Base-by-base conservation (phyloP, 495 filamentous ascomycete species). In the Penicillium coffeae region DNA sequence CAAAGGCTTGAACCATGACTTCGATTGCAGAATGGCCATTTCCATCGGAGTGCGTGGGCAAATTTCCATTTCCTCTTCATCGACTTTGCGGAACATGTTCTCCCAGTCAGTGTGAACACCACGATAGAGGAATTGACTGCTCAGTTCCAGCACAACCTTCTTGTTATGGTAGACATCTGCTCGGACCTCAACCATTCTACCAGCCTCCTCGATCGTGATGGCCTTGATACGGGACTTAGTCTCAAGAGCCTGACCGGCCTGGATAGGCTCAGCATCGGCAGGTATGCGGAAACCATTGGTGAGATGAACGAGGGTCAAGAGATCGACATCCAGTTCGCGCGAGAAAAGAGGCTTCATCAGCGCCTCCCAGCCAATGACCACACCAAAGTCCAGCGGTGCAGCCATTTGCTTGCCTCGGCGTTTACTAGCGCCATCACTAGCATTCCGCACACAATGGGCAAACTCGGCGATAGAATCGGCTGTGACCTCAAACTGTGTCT, bases 321-420 rank as follows among this genome's bases (percentile, higher is more conserved):
- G 77, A 64, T 98, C 93, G 34, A 92, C 93, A 55, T 98, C 92
- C 51, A 97, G 94, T 50, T 80, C 86, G 47, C 87, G 81, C 50
- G 93, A 92, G 78, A 98, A 97, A 63, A 97, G 96, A 0, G 93
- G 91, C 75, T 95, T 96, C 18, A 88, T 96, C 65, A 98, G 96
- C 33, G 93, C 93, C 69, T 98, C 95, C 93, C 93, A 98, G 51
- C 93, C 93, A 15, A 94, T 89, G 20, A 98, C 93, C 50, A 98
- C 96, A 46, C 93, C 93, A 55, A 96, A 98, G 66, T 98, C 93
- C 93, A 98, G 97, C 33, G 94, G 93, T 14, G 93, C 94, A 56
- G 83, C 91, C 56, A 95, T 87, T 59, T 88, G 86, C 73, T 96
- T 97, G 48, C 90, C 94, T 37, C 91, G 92, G 18, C 92, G 83